Conservation (phyloP, 495 filamentous ascomycete species). For the Talaromyces trachyspermus region DNA sequence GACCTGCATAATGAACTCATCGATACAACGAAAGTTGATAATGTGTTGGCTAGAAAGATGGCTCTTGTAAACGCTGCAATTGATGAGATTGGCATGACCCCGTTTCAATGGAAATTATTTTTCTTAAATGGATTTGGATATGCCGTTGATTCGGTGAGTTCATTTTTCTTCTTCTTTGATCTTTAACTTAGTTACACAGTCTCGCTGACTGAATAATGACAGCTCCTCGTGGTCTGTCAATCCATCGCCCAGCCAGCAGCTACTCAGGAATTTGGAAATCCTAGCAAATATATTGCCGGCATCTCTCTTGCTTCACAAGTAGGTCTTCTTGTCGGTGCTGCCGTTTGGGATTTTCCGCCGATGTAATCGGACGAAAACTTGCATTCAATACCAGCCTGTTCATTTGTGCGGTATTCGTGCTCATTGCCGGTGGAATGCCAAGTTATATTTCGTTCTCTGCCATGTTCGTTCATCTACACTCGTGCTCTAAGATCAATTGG, state of each 20-base stretch:
- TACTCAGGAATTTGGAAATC: constrained; percentile 22
- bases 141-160: constrained; percentile 25
- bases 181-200: background rate
- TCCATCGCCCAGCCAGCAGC: constrained; percentile 28
- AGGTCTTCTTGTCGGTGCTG: constrained; percentile 28
- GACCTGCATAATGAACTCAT: constrained; percentile 12
- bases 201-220: background rate
- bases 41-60: constrained; percentile 22
- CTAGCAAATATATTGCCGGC: constrained; percentile 18
- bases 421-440: constrained; percentile 24
- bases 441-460: constrained; percentile 25
- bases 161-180: constrained; percentile 1
- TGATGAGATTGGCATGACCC: constrained; percentile 26
- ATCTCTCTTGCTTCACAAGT: constrained; percentile 28
- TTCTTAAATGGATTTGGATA: constrained; percentile 31
- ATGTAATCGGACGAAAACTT: constrained; percentile 34
- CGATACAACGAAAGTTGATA: constrained; percentile 14
- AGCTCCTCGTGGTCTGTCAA: constrained; percentile 31
- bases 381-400: constrained; percentile 35
- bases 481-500: background rate
- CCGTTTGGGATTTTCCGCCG: constrained; percentile 32
- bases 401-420: constrained; percentile 25
- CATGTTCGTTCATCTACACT: constrained; percentile 13
- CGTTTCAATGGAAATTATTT: constrained; percentile 27
- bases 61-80: constrained; percentile 22